Evolutionary conservation across 352 stramenopile species (phyloP).

Genomic region (Phytopythium cucurbitacearum): DNA sequence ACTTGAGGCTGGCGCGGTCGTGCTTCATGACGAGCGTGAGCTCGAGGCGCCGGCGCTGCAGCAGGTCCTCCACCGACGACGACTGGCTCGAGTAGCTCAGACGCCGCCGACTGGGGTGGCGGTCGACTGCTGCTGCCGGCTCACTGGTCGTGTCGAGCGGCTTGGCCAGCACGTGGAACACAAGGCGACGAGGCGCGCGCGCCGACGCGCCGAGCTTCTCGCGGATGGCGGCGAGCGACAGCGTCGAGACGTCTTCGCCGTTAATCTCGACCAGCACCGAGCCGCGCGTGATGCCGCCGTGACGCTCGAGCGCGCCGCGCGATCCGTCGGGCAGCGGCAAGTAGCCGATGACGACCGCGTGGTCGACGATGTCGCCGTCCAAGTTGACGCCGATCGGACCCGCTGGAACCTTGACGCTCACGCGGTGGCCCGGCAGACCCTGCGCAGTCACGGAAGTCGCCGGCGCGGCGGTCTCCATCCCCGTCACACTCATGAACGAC

Average conservation of each 20-base stretch:
- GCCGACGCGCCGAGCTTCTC: constrained; percentile 37
- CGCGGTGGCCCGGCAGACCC: constrained; percentile 9
- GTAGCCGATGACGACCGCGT: constrained; percentile 65
- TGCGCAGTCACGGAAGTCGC: constrained; percentile 4
- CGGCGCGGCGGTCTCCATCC: constrained; percentile 12
- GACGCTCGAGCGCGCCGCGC: constrained; percentile 40
- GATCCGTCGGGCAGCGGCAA: constrained; percentile 49
- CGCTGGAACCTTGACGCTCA: constrained; percentile 39
- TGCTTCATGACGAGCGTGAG: constrained; percentile 58
- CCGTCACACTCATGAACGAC: constrained; percentile 18
- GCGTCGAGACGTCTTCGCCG: constrained; percentile 49
- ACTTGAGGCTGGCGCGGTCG: constrained; percentile 45
- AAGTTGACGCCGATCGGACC: constrained; percentile 68
- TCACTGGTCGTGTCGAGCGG: constrained; percentile 4
- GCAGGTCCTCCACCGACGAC: constrained; percentile 31
- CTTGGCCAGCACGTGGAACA: constrained; percentile 38
- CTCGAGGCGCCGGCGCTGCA: constrained; percentile 64
- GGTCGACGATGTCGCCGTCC: constrained; percentile 36
- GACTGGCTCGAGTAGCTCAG: constrained; percentile 16
- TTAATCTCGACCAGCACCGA: constrained; percentile 67
- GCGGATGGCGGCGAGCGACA: constrained; percentile 31
- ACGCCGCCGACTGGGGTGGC: constrained; percentile 5
- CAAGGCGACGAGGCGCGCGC: constrained; percentile 28
- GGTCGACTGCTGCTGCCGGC: constrained; percentile 2
- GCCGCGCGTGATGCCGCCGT: constrained; percentile 46